Evolutionary conservation across 345 rosid species (phyloP).

Genomic region (Syzygium aqueum): DNA sequence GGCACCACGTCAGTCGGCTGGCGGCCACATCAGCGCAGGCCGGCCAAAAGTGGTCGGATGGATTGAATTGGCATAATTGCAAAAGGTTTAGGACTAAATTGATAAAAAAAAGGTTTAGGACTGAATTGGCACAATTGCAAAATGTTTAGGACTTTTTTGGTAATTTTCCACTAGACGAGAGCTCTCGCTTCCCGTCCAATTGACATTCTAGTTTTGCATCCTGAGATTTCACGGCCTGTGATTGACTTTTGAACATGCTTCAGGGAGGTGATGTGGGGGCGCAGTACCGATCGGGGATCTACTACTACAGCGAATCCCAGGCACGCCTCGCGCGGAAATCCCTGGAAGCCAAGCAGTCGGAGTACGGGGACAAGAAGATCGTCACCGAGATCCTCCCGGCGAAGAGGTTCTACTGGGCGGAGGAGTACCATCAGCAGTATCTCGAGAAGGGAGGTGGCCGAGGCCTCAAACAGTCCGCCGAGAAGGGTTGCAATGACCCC

Average conservation of each 20-base stretch:
- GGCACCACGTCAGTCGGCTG: too few species aligned
- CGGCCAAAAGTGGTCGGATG: too few species aligned
- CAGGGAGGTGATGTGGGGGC: slow-evolving; percentile 80
- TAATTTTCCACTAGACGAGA: not conserved
- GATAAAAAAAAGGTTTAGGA: too few species aligned
- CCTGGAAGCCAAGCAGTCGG: slow-evolving; percentile 50
- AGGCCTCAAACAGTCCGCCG: slow-evolving; percentile 50
- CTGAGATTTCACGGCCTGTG: not conserved
- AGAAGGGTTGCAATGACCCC: slow-evolving; percentile 72
- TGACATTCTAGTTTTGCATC: not conserved
- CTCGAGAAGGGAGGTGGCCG: slow-evolving; percentile 63
- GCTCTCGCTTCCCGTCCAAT: not conserved
- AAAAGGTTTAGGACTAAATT: too few species aligned
- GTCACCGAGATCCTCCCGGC: slow-evolving; percentile 76
- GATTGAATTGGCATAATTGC: too few species aligned
- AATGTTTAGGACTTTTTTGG: too few species aligned
- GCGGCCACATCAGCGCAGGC: too few species aligned
- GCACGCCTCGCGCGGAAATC: slow-evolving; percentile 45
- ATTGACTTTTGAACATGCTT: not conserved
- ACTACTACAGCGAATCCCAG: slow-evolving; percentile 52
- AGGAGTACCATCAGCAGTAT: slow-evolving; percentile 75
- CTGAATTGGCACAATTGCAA: too few species aligned
- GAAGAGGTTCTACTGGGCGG: slow-evolving; percentile 68
- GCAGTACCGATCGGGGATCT: slow-evolving; percentile 85
- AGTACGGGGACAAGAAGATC: slow-evolving; percentile 33